These are phyloP conservation scores for Acacia confusa DNA, from an alignment of 306 rosid species.

Conservation along the genomic window DNA sequence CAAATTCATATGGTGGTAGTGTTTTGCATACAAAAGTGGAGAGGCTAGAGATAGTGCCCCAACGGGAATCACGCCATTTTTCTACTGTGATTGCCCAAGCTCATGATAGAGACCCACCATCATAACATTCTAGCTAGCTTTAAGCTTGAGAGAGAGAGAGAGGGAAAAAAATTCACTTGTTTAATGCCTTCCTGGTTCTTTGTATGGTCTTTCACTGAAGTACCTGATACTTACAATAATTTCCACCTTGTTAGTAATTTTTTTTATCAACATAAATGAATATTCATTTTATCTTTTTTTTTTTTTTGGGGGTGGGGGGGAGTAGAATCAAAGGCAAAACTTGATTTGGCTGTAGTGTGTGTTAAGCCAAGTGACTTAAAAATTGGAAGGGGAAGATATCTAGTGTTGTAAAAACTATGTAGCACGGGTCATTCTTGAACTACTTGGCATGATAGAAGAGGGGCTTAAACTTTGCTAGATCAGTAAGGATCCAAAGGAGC, in stretches of 20 bases:
- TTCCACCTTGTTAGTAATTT: neutral
- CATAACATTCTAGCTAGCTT: neutral
- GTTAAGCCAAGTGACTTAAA: neutral
- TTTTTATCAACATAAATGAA: neutral
- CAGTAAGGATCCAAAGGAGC: too few relatives aligned
- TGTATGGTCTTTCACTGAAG: neutral
- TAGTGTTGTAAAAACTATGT: too few relatives aligned
- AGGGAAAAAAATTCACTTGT: neutral
- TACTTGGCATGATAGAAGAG: too few relatives aligned
- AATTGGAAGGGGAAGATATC: neutral
- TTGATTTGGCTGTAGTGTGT: neutral
- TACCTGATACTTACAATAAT: neutral
- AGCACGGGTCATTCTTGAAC: too few relatives aligned
- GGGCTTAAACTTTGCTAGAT: neutral
- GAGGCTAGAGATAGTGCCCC: slow-evolving; percentile 11
- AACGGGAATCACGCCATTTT: slow-evolving; percentile 19
- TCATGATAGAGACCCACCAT: neutral
- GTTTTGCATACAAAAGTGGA: slow-evolving; percentile 12
- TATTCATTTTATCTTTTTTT: too few relatives aligned
- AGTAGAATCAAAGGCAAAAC: neutral
- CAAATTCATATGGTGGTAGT: slow-evolving; percentile 15
- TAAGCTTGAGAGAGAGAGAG: neutral
- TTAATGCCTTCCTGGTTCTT: neutral
- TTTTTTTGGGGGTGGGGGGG: neutral
- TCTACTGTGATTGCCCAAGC: neutral